Conservation (phyloP, 169 alveolate genomes). For the Cryptosporidium viatorum region DNA sequence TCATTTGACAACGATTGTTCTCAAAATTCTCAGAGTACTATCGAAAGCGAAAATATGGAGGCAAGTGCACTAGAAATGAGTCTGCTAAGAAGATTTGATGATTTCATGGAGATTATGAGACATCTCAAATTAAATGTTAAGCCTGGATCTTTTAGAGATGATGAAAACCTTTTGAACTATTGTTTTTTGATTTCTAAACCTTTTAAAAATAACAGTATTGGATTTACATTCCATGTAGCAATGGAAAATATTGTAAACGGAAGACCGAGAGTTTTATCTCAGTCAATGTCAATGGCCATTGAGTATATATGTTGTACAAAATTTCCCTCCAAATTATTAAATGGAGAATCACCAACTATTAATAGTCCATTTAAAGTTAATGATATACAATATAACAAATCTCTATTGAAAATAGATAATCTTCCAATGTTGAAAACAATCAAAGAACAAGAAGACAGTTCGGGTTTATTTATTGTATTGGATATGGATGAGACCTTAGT, state of each 20-base stretch:
- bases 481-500: constrained; percentile 89
- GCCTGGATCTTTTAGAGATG: constrained; percentile 34
- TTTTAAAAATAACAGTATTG: constrained; percentile 14
- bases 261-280: constrained; percentile 54
- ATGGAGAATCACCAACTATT: constrained; percentile 13
- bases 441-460: neutral
- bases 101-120: constrained; percentile 34
- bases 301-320: constrained; percentile 57
- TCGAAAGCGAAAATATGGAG: neutral
- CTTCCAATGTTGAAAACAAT: neutral
- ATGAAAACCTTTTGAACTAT: constrained; percentile 50
- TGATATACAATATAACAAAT: neutral
- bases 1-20: neutral
- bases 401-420: neutral
- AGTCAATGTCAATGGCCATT: constrained; percentile 37
- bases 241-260: constrained; percentile 59
- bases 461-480: constrained; percentile 76
- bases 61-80: neutral
- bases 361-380: constrained; percentile 10
- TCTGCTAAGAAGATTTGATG: constrained; percentile 15
- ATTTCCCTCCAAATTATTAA: constrained; percentile 28
- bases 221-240: constrained; percentile 63
- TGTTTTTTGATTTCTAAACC: constrained; percentile 47
- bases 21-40: constrained; percentile 25
- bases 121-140: constrained; percentile 29